A percentile compares a stretch with the other conserved stretches of the same genome.
Conservation (phyloP, 495 filamentous ascomycete species). For the Penicillium desertorum region DNA sequence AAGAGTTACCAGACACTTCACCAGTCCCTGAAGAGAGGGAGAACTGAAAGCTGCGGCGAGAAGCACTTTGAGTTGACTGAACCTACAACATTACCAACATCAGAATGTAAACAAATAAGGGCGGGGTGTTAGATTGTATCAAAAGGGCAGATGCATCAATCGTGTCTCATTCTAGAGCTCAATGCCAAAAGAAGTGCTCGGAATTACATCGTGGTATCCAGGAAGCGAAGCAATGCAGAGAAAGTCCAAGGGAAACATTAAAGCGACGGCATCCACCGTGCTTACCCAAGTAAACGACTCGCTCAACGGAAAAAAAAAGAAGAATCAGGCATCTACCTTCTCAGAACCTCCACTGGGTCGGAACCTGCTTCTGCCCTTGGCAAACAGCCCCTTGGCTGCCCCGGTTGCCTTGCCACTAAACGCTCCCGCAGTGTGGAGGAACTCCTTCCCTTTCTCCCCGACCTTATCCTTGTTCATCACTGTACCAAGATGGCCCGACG, state of each 20-base stretch:
- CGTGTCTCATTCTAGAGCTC: slow-evolving; percentile 42
- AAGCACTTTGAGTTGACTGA: slow-evolving; percentile 31
- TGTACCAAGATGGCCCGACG: slow-evolving; percentile 39
- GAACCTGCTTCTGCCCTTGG: slow-evolving; percentile 81
- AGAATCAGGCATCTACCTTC: slow-evolving; percentile 74
- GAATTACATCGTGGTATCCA: slow-evolving; percentile 43
- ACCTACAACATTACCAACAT: slow-evolving; percentile 47
- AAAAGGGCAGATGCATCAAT: slow-evolving; percentile 33
- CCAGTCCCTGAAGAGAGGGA: slow-evolving; percentile 19
- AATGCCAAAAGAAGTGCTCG: slow-evolving; percentile 34
- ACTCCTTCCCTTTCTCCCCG: slow-evolving; percentile 77
- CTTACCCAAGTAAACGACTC: slow-evolving; percentile 18
- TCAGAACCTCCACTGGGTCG: slow-evolving; percentile 58
- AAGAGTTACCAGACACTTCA: slow-evolving; percentile 19
- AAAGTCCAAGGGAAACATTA: slow-evolving; percentile 26
- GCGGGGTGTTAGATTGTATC: slow-evolving; percentile 13
- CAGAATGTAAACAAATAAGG: slow-evolving; percentile 26
- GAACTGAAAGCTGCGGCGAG: slow-evolving; percentile 25
- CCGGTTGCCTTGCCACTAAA: slow-evolving; percentile 69
- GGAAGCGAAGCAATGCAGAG: slow-evolving; percentile 35
- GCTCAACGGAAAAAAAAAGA: slow-evolving; percentile 27
- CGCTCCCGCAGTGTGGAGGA: slow-evolving; percentile 74
- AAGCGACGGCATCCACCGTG: slow-evolving; percentile 22
- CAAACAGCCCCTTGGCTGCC: slow-evolving; percentile 82
- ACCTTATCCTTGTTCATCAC: slow-evolving; percentile 49